phyloP scores from a whole-genome alignment of 108 stramenopile genomes.

The Seminavis robusta region DNA sequence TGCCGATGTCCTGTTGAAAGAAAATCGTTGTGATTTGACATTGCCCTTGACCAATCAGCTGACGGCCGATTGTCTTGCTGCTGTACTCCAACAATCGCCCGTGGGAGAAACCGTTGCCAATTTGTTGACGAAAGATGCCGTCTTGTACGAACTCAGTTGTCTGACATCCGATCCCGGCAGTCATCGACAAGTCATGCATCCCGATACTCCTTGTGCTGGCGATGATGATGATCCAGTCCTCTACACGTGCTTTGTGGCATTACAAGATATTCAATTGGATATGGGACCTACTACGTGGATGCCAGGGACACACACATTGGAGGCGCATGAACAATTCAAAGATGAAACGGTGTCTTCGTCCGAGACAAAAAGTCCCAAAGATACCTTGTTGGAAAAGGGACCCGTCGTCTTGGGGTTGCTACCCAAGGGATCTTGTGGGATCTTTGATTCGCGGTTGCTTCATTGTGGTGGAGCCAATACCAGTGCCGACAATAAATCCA shows the following conservation, averaged over 20 bases:
- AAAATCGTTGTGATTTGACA: constrained; percentile 77
- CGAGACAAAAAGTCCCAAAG: constrained; percentile 44
- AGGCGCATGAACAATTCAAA: constrained; percentile 53
- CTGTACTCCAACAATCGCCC: constrained; percentile 39
- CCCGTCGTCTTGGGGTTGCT: constrained; percentile 62
- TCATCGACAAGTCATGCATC: constrained; percentile 80
- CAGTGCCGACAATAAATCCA: constrained; percentile 29
- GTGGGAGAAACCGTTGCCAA: constrained; percentile 45
- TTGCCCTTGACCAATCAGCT: constrained; percentile 42
- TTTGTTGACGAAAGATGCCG: constrained; percentile 48
- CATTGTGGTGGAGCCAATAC: constrained; percentile 78
- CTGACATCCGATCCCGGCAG: constrained; percentile 72
- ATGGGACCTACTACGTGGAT: constrained; percentile 87
- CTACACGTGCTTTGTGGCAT: constrained; percentile 76
- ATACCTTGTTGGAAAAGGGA: constrained; percentile 40
- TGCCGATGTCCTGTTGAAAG: constrained; percentile 76
- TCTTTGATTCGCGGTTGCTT: constrained; percentile 74
- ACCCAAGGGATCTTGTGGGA: constrained; percentile 66
- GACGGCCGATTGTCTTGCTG: constrained; percentile 30
- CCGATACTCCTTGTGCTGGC: constrained; percentile 60
- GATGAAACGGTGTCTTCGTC: constrained; percentile 17
- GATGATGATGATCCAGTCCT: constrained; percentile 49
- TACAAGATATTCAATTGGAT: constrained; percentile 67
- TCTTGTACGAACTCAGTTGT: constrained; percentile 66
- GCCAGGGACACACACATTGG: constrained; percentile 54